Evolutionary conservation across 306 rosid species (phyloP).

Genomic region (Potentilla sterilis): DNA sequence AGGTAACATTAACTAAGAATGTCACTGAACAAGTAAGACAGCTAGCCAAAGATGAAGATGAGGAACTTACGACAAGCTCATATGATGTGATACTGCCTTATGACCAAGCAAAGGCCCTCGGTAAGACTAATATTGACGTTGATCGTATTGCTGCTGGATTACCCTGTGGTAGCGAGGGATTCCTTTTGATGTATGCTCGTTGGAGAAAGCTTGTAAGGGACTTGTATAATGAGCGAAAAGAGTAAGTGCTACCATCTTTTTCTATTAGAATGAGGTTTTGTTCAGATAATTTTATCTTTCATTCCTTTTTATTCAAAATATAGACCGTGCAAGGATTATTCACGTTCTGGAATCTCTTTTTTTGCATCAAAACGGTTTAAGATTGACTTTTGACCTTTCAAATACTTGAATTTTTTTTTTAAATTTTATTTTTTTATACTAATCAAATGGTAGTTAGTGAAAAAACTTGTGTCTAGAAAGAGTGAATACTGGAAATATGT

Average conservation of each 20-base stretch:
- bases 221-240: constrained; percentile 90
- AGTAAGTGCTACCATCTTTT: constrained; percentile 46
- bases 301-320: background rate
- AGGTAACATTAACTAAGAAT: constrained; percentile 87
- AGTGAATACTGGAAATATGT: background rate
- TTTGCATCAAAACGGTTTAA: constrained; percentile 2
- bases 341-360: background rate
- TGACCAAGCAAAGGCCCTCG: constrained; percentile 99
- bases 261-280: constrained; percentile 22
- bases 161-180: constrained; percentile 99
- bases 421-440: background rate
- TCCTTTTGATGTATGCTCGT: constrained; percentile 96
- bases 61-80: constrained; percentile 59
- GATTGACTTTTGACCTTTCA: background rate
- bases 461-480: background rate
- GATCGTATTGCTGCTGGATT: constrained; percentile 98
- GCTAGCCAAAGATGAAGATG: constrained; percentile 80
- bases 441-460: background rate
- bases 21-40: constrained; percentile 94
- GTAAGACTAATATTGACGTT: constrained; percentile 87
- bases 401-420: background rate
- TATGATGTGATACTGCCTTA: constrained; percentile 80
- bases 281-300: background rate
- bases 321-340: background rate
- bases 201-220: constrained; percentile 98